Percentiles rank a stretch among this genome's conserved stretches.
Evolutionary conservation across 495 filamentous ascomycete genomes (phyloP).

Genomic region (Aspergillus haitiensis): DNA sequence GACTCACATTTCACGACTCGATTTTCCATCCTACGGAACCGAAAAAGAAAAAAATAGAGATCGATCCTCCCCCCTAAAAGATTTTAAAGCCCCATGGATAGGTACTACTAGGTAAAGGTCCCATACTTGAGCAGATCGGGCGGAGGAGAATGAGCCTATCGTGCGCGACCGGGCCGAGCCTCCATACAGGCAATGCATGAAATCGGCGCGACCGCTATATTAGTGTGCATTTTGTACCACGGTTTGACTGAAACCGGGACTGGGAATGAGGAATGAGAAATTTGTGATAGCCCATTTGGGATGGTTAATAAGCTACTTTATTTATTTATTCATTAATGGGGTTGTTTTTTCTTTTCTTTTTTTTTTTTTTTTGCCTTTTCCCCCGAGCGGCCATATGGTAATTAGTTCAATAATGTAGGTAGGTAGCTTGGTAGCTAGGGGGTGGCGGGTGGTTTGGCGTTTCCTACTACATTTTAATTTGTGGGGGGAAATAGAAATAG

Average conservation of each 20-base stretch:
- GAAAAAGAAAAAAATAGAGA: too few relatives aligned
- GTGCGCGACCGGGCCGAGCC: conserved; percentile 28
- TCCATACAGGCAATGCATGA: conserved; percentile 21
- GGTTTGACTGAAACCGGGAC: conserved; percentile 4
- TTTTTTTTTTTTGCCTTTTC: too few relatives aligned
- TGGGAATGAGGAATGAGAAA: background rate
- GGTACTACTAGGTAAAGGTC: background rate
- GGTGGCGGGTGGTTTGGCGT: too few relatives aligned
- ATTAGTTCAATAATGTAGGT: too few relatives aligned
- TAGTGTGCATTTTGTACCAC: conserved; percentile 20
- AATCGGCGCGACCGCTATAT: conserved; percentile 2
- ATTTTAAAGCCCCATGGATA: too few relatives aligned
- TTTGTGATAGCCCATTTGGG: conserved; percentile 3
- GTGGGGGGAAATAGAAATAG: background rate
- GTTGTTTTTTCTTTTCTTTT: too few relatives aligned
- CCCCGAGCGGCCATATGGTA: too few relatives aligned
- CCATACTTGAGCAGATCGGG: conserved; percentile 14
- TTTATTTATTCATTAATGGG: too few relatives aligned
- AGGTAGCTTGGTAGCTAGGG: too few relatives aligned
- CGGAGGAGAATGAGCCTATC: conserved; percentile 2
- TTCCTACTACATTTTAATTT: background rate
- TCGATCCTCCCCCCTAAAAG: too few relatives aligned
- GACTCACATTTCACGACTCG: too few relatives aligned
- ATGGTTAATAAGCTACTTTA: conserved; percentile 18
- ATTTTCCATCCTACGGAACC: too few relatives aligned